Evolutionary conservation across 495 filamentous ascomycete species (phyloP).

Genomic region (Aspergillus baeticus): DNA sequence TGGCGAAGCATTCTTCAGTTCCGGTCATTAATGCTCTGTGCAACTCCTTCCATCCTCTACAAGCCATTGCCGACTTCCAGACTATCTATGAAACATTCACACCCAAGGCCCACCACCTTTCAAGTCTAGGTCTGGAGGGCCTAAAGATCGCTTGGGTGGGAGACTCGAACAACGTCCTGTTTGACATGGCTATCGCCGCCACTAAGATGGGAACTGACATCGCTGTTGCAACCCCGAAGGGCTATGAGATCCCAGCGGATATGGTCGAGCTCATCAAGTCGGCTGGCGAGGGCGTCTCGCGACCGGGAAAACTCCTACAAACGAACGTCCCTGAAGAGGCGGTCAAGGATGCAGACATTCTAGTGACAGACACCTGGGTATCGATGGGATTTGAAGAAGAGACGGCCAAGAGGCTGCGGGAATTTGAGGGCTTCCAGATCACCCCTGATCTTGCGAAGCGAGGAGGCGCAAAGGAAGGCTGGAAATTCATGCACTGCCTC

Average conservation of each 20-base stretch:
- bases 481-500: conserved; percentile 99
- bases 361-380: conserved; percentile 96
- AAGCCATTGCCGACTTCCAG: conserved; percentile 88
- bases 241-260: conserved; percentile 69
- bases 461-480: conserved; percentile 82
- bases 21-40: conserved; percentile 95
- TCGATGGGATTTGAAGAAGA: conserved; percentile 97
- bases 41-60: conserved; percentile 85
- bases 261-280: conserved; percentile 70
- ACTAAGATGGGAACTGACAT: conserved; percentile 84
- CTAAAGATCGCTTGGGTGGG: conserved; percentile 94
- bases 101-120: conserved; percentile 37
- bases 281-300: conserved; percentile 52
- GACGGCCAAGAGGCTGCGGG: conserved; percentile 67
- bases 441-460: conserved; percentile 75
- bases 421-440: conserved; percentile 88
- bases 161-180: conserved; percentile 95
- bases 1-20: conserved; percentile 78
- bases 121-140: conserved; percentile 69
- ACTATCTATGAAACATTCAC: conserved; percentile 80
- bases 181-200: conserved; percentile 83
- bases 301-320: conserved; percentile 67
- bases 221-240: conserved; percentile 78
- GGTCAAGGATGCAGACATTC: conserved; percentile 80
- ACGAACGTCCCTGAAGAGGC: conserved; percentile 83